Conservation (phyloP, 768 basidiomycete species). For the Kondoa subrosea region DNA sequence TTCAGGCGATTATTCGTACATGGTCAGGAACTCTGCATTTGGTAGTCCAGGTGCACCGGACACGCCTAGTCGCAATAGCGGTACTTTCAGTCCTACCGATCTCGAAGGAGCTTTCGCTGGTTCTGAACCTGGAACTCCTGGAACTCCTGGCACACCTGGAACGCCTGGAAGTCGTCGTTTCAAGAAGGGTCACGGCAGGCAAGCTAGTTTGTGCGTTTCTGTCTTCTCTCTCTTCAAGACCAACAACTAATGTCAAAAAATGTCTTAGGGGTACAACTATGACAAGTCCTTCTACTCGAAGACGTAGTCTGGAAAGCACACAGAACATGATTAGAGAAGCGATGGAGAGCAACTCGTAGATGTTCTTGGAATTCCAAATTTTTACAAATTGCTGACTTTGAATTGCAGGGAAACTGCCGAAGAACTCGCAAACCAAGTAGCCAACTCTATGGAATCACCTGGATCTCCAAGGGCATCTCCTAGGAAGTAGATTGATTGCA, state of each 20-base stretch:
- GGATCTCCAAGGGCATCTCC: too few relatives aligned
- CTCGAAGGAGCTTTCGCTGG: constrained; percentile 26
- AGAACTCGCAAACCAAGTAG: too few relatives aligned
- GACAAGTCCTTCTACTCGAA: constrained; percentile 77
- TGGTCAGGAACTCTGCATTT: constrained; percentile 14
- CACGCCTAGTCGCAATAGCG: constrained; percentile 19
- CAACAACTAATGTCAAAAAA: neutral
- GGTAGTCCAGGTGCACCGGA: neutral
- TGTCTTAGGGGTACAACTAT: constrained; percentile 15
- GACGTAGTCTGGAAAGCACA: constrained; percentile 85
- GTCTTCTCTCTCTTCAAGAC: neutral
- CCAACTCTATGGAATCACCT: too few relatives aligned
- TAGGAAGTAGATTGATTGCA: too few relatives aligned
- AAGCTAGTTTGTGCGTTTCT: constrained; percentile 1
- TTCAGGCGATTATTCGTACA: constrained; percentile 37
- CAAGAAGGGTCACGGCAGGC: constrained; percentile 11
- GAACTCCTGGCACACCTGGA: constrained; percentile 16
- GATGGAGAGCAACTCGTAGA: constrained; percentile 41
- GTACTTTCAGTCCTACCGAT: constrained; percentile 28
- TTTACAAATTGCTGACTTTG: too few relatives aligned
- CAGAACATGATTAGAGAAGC: constrained; percentile 88
- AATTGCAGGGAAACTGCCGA: too few relatives aligned
- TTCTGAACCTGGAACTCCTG: constrained; percentile 20
- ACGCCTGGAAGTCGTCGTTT: constrained; percentile 18
- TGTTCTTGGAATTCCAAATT: too few relatives aligned